Evolutionary conservation across 2,329 filamentous ascomycete genomes (phyloP), one percentile per base, ranked within the genome.

Genomic region (Sporothrix mexicana): DNA sequence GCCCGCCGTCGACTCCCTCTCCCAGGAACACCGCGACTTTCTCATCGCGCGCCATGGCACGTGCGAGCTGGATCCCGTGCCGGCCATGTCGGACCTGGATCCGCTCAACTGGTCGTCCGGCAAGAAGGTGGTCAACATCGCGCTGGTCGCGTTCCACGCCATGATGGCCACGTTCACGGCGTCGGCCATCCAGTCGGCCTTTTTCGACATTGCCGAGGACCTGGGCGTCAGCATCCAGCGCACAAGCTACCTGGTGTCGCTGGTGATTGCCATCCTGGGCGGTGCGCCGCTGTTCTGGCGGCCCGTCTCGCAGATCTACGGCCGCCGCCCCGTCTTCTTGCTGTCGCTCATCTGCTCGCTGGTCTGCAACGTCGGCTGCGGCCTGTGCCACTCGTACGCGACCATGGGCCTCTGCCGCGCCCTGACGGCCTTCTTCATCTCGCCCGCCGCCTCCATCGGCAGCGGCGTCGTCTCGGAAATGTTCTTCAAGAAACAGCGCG

Each of bases 401-500:
- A 80, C 86, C n/a, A 86, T 87, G 84, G 83, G 82, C 0, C 80
- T 82, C 0, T 88, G 85, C 74, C 82, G 87, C 70, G 86, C 85
- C 1, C 69, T 89, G 41, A 82, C 83, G 10, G 82, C 85, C 0
- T 88, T 88, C 77, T 89, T 88, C 78, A 88, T 89, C 75, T 84
- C 82, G n/a, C 87, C 87, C 6, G 84, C 87, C 0, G 82, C 81
- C 15, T 75, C 76, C 0, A 87, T 89, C 68, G 87, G 87, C 30
- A 88, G 85, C 77, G 87, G 83, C 0, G 86, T 89, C 9, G 87
- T 89, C 2, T 84, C 85, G 17, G 87, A 89, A 76, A 87, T 84
- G 0, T 88, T 87, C 73, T 89, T 89, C 79, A 86, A 85, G 76
- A 83, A 83, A 43, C 85, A 89, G 64, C 80, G 87, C 25, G 87